Base-by-base conservation (phyloP, 2,329 filamentous ascomycete species). In the Trichophyton simii region DNA sequence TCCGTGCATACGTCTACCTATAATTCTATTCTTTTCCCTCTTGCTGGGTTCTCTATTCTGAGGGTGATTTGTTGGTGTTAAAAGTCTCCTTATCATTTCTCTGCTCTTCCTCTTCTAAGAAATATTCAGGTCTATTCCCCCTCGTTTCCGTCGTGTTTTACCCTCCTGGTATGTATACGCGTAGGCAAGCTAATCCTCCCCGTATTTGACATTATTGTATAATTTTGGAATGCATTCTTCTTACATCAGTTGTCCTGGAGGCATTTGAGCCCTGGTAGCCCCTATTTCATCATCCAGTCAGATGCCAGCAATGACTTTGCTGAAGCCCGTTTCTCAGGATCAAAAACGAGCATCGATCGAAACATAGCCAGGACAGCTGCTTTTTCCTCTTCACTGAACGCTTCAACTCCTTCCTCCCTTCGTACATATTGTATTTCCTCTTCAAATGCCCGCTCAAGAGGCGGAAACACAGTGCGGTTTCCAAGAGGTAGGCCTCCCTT, bases 371-470 rank as follows among this genome's bases (percentile, higher is more conserved):
- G 18, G 41, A 65, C 48, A 25, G 64, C 61, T 20, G 46, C 36
- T 13, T 41, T 62, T 59, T 64, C 63, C 15, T 64, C 60, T 36
- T 60, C 18, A 65, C 66, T 6, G 63, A 63, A 63, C 7, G 5
- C 50, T 13, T 18, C 50, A n/a, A 44, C 59, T 3, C 62, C 63
- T 13, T 1, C 25, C 34, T 67, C 62, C 20, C 61, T 61, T 50
- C 65, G 61, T 58, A 52, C 63, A 11, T 41, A 28, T 60, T 67
- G 64, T 34, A 67, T 50, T 6, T 46, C 22, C 13, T 64, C 42
- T 57, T 68, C 64, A 60, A 69, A 69, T 15, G 61, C 57, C 18
- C 62, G 5, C 1, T 66, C 60, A 41, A 69, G 38, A 18, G 59
- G 7, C 8, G 63, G 64, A 63, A 63, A 67, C 0, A 66, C 60